phyloP scores from a whole-genome alignment of 2,329 filamentous ascomycete genomes.

The Verticillium alfalfae region DNA sequence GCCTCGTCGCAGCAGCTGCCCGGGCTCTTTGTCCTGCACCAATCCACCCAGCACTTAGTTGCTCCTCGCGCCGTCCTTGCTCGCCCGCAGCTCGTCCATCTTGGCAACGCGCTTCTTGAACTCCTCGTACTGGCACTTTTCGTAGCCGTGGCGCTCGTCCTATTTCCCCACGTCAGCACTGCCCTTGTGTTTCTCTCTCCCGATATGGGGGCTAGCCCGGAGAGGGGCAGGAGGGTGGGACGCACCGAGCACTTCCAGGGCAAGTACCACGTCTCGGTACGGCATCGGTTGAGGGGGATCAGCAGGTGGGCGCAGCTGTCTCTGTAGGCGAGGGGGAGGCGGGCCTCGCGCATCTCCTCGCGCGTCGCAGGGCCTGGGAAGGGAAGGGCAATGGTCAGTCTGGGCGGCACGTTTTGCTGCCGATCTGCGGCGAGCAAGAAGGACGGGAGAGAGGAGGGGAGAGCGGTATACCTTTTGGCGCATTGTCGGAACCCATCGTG shows the following conservation, averaged over 20 bases:
- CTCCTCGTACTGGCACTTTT: constrained; percentile 98
- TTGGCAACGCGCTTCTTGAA: constrained; percentile 98
- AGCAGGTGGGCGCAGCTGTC: constrained; percentile 93
- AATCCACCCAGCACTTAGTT: constrained; percentile 54
- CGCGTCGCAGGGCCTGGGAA: constrained; percentile 53
- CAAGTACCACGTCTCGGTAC: constrained; percentile 84
- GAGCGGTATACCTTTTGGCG: neutral
- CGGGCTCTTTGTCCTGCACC: neutral
- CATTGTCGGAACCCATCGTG: constrained; percentile 2
- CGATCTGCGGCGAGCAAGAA: too few species aligned
- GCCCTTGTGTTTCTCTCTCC: neutral
- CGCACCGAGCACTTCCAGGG: constrained; percentile 77
- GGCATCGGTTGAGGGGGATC: constrained; percentile 94
- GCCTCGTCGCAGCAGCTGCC: neutral
- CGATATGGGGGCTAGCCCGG: neutral
- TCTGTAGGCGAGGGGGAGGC: constrained; percentile 82
- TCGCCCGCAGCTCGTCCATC: constrained; percentile 92
- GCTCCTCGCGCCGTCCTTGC: constrained; percentile 78
- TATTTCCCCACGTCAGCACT: constrained; percentile 30
- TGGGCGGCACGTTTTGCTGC: too few species aligned
- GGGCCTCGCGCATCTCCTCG: constrained; percentile 90
- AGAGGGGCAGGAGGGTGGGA: neutral
- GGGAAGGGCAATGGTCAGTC: neutral
- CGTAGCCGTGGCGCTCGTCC: constrained; percentile 96
- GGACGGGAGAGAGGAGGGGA: neutral